Evolutionary conservation across 2,329 filamentous ascomycete genomes (phyloP).

Genomic region (Geoglossum cookeanum): DNA sequence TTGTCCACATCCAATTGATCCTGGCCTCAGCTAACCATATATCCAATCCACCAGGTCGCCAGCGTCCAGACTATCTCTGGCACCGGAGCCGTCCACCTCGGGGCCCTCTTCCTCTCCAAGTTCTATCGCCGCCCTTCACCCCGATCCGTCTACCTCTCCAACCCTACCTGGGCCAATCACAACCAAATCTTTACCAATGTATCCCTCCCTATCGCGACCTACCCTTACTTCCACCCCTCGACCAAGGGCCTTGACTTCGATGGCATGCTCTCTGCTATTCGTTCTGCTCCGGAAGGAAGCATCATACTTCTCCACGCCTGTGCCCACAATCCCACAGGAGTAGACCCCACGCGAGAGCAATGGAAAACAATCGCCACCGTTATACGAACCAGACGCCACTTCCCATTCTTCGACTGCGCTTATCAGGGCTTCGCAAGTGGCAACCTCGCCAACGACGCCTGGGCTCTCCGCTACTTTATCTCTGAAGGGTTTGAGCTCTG

Average conservation of each 20-base stretch:
- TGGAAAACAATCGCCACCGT: conserved; percentile 77
- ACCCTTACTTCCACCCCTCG: conserved; percentile 83
- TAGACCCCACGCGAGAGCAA: conserved; percentile 83
- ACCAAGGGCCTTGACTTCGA: conserved; percentile 85
- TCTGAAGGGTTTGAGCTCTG: conserved; percentile 63
- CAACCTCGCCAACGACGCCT: conserved; percentile 65
- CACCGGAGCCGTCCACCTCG: conserved; percentile 85
- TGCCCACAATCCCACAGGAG: conserved; percentile 94
- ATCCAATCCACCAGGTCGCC: conserved; percentile 28
- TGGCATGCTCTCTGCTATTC: conserved; percentile 59
- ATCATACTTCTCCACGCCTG: conserved; percentile 88
- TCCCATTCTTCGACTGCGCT: conserved; percentile 95
- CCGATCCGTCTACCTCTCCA: conserved; percentile 72
- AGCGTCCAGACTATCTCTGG: conserved; percentile 93
- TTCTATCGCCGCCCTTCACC: conserved; percentile 52
- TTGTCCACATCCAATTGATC: neutral
- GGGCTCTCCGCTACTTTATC: conserved; percentile 86
- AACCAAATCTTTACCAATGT: conserved; percentile 96
- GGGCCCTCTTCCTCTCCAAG: conserved; percentile 78
- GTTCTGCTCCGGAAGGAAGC: conserved; percentile 54
- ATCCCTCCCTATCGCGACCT: conserved; percentile 53
- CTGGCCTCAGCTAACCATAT: neutral
- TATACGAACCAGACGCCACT: conserved; percentile 61
- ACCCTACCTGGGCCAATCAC: conserved; percentile 97
- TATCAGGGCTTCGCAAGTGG: conserved; percentile 98